Percentiles rank a stretch among this genome's conserved stretches.
phyloP scores from a whole-genome alignment of 352 stramenopile genomes.

The Phytopythium vexans region DNA sequence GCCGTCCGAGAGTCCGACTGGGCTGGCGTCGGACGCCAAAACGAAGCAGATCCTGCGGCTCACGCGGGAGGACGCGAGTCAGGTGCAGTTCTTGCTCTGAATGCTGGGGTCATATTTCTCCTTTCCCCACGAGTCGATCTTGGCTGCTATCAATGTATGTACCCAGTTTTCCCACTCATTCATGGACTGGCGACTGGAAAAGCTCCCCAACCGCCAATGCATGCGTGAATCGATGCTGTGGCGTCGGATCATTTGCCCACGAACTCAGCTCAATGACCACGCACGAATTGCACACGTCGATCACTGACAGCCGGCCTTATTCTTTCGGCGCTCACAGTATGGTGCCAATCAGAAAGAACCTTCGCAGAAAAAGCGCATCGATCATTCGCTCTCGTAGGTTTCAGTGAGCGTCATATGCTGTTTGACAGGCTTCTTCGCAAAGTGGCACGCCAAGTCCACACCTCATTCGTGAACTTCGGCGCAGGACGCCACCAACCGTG shows the following conservation, averaged over 20 bases:
- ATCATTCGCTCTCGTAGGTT: background rate
- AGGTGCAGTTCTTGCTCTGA: conserved; percentile 79
- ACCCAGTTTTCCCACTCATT: no score
- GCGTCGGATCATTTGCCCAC: no score
- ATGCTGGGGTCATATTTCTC: background rate
- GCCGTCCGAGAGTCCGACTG: conserved; percentile 18
- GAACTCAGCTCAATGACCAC: no score
- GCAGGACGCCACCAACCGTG: background rate
- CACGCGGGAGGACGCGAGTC: conserved; percentile 74
- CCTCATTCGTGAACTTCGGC: no score
- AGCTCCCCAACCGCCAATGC: no score
- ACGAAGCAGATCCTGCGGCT: conserved; percentile 59
- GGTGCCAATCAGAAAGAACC: conserved; percentile 4
- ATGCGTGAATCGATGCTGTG: no score
- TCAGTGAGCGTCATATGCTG: conserved; percentile 1
- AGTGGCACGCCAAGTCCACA: no score
- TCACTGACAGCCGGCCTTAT: background rate
- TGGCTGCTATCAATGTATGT: no score
- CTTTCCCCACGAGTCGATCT: no score
- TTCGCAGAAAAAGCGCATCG: conserved; percentile 16
- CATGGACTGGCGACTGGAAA: no score
- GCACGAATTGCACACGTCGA: no score
- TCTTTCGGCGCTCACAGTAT: background rate
- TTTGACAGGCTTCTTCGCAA: background rate
- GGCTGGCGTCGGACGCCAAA: conserved; percentile 6